These are phyloP conservation scores for Salix viminalis DNA, from an alignment of 345 rosid species.

Conservation along the genomic window DNA sequence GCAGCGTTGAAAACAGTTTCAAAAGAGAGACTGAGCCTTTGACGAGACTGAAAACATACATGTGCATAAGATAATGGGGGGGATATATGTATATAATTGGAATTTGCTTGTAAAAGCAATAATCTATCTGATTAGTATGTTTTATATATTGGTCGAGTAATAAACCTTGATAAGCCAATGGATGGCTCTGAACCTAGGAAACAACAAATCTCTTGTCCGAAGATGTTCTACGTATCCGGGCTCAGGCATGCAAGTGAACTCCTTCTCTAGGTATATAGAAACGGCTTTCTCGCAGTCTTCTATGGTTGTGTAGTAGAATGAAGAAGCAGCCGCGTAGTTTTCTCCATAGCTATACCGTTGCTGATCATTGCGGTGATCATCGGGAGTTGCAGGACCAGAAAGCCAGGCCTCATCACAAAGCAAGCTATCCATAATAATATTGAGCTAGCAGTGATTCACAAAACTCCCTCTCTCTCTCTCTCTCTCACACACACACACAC, in stretches of 20 bases:
- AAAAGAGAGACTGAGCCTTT: slow-evolving; percentile 40
- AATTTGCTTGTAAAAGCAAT: too few species aligned
- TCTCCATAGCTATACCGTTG: neutral
- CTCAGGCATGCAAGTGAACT: slow-evolving; percentile 33
- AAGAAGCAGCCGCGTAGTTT: neutral
- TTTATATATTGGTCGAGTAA: too few species aligned
- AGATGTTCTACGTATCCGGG: slow-evolving; percentile 29
- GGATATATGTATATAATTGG: too few species aligned
- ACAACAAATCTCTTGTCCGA: slow-evolving; percentile 19
- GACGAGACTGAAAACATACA: slow-evolving; percentile 34
- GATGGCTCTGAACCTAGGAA: slow-evolving; percentile 29
- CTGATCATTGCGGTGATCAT: neutral
- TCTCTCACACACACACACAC: too few species aligned
- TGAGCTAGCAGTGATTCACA: too few species aligned
- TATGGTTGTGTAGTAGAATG: slow-evolving; percentile 7
- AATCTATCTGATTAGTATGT: too few species aligned
- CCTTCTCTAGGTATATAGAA: slow-evolving; percentile 26
- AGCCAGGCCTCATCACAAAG: slow-evolving; percentile 52
- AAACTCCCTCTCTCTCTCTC: too few species aligned
- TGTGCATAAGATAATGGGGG: neutral
- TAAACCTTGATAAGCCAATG: slow-evolving; percentile 42
- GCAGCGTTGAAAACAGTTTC: slow-evolving; percentile 49
- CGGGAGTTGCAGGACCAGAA: slow-evolving; percentile 23
- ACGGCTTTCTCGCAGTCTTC: slow-evolving; percentile 30
- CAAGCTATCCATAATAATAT: slow-evolving; percentile 34